A percentile compares a stretch with the other conserved stretches of the same genome.
phyloP scores from a whole-genome alignment of 352 stramenopile species.

The Blastocystis sp. region DNA sequence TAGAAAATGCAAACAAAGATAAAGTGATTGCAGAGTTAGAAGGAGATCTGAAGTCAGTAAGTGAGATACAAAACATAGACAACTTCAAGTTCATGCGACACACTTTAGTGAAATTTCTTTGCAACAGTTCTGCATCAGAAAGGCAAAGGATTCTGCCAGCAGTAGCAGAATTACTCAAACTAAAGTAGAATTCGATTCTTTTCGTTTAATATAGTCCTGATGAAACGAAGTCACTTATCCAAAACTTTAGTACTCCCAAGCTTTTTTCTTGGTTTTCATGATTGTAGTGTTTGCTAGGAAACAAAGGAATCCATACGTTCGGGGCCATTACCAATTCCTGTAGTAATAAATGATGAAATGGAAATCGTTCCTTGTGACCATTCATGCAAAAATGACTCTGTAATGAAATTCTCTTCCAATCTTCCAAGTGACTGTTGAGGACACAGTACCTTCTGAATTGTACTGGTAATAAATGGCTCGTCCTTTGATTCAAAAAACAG shows the following conservation, averaged over 20 bases:
- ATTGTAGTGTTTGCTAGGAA: neutral
- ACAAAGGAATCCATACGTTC: neutral
- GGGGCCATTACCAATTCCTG: neutral
- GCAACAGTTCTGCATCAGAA: neutral
- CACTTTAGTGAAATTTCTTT: conserved; percentile 32
- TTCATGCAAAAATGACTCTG: neutral
- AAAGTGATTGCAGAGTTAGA: conserved; percentile 19
- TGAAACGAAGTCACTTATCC: neutral
- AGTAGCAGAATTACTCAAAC: neutral
- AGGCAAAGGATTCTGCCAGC: conserved; percentile 38
- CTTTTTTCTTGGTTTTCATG: neutral
- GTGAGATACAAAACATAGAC: conserved; percentile 2
- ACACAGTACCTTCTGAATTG: conserved; percentile 65
- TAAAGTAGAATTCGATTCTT: neutral
- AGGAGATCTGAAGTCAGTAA: conserved; percentile 40
- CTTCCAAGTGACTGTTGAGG: neutral
- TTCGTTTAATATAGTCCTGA: neutral
- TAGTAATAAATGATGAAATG: neutral
- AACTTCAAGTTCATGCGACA: conserved; percentile 44
- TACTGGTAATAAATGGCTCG: conserved; percentile 69
- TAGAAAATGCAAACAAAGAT: conserved; percentile 26
- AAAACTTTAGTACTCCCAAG: neutral
- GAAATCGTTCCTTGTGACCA: neutral
- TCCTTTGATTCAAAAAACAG: conserved; percentile 75
- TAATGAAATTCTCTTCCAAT: neutral